Evolutionary conservation across 768 basidiomycete genomes (phyloP), one percentile per base, ranked within the genome.

Genomic region (Leccinum incarnatum): DNA sequence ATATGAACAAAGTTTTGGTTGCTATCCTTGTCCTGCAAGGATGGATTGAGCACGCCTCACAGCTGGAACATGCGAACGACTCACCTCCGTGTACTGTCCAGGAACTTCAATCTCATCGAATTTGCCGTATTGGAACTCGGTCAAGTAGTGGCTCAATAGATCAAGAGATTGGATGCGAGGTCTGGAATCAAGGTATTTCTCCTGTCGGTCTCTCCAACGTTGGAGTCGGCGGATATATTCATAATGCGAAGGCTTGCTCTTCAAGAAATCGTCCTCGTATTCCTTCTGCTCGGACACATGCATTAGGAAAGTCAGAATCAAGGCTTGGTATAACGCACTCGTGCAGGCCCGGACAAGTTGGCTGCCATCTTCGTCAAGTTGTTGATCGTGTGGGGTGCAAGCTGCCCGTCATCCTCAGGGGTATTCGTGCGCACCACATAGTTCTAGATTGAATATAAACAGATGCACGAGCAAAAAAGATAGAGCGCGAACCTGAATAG

Each of bases 61-160:
- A 30, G 45, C 9, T 34, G 19, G 36, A 3, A 2, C 29, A 46
- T 49, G 12, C 29, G 9, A 36, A 68, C 23, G n/a, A 1, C 77
- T 66, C 55, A 91, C 95, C 83, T 98, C 93, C 0, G 94, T 91
- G 71, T 99, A 99, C 73, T 99, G 97, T 7, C 97, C 97, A n/a
- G 95, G 95, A 52, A 99, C 85, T 69, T 99, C 95, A 40, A 99
- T 92, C 62, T 99, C 96, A 62, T 98, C 97, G 52, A 96, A 94
- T 72, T 95, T 97, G 68, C 86, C 88, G 73, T 98, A 95, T 65
- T 98, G 96, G 79, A 98, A 99, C 73, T 98, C 97, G 7, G 93
- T 91, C 66, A 99, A 78, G 75, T 95, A 97, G 74, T 95, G 94
- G 63, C 93, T 94, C 46, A 92, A 78, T 51, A 86, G 78, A 62